Evolutionary conservation across 1,284 basidiomycete species (phyloP), one percentile per base, ranked within the genome.

Genomic region (Pseudozyma thailandica): DNA sequence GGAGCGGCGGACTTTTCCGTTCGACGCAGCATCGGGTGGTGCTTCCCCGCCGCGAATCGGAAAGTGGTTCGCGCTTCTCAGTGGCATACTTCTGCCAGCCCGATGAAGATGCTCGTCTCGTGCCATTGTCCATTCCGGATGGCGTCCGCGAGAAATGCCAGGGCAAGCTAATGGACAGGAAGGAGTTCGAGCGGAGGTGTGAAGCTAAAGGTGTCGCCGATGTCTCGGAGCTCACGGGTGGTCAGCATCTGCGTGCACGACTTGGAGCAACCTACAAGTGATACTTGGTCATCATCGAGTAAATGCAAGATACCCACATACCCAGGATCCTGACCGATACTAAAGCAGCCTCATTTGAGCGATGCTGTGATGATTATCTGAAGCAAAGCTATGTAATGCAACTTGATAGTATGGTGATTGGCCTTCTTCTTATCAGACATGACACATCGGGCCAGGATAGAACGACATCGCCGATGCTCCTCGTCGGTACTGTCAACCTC

Each of bases 1-100:
- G 77, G 77, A 72, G 72, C 35, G 62, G 54, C 1, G 75, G 73
- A 1, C 50, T 70, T 4, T 70, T 76, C 38, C 63, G 66, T 7
- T 76, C 73, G n/a, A 76, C 75, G 4, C 68, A 72, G 44, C 77
- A 79, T 44, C 57, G 77, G 6, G 77, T 79, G 4, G 66, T 71
- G 9, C 51, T 75, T 33, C 77, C 77, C 16, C 50, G 69, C 18
- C 51, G 31, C 33, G 68, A 65, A 23, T 46, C 42, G 1, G 72
- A 77, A 37, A 46, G 68, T 16, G 53, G 49, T 2, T 72, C 75
- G 4, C 39, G 77, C 4, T 79, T 72, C 46, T 77, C 75, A 7
- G 72, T 77, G 2, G 77, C 77, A 6, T 78, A 75, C 63, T 77
- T 77, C 37, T 71, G 72, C 31, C 77, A 78, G 50, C 77, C 77